Conservation (phyloP, 371 early-diverging fungal species). For the Haplosporangium sp. region DNA sequence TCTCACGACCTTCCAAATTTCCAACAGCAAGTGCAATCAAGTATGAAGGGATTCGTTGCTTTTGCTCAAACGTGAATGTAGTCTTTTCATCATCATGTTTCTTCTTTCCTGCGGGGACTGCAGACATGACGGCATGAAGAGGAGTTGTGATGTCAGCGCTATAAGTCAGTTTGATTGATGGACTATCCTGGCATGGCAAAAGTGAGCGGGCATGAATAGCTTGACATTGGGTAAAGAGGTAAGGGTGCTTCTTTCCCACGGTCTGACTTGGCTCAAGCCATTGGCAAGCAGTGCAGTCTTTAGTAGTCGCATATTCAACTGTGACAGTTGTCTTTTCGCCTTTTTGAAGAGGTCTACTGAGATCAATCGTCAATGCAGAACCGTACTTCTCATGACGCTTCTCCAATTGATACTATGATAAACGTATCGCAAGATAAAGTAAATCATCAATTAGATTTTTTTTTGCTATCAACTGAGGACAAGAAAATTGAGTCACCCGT, state of each 20-base stretch:
- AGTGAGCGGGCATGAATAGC: conserved; percentile 95
- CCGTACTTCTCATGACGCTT: conserved; percentile 78
- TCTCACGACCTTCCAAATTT: conserved; percentile 78
- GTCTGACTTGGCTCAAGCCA: conserved; percentile 95
- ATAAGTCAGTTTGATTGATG: conserved; percentile 91
- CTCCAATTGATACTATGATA: conserved; percentile 65
- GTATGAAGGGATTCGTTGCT: conserved; percentile 87
- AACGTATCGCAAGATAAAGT: neutral
- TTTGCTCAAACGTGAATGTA: conserved; percentile 78
- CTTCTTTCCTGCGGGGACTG: conserved; percentile 64
- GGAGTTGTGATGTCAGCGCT: conserved; percentile 84
- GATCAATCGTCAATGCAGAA: conserved; percentile 75
- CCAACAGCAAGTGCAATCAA: conserved; percentile 96
- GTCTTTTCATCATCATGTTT: conserved; percentile 57
- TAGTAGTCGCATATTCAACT: conserved; percentile 87
- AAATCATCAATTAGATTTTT: neutral
- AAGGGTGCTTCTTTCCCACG: conserved; percentile 93
- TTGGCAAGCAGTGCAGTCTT: conserved; percentile 88
- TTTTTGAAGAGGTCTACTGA: conserved; percentile 61
- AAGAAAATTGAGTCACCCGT: neutral
- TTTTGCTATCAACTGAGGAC: neutral
- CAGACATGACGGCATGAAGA: conserved; percentile 80
- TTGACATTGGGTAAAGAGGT: conserved; percentile 97
- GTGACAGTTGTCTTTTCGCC: conserved; percentile 64
- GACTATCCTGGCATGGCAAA: conserved; percentile 94